These are phyloP conservation scores for Lasiosphaeria ovina DNA, from an alignment of 495 filamentous ascomycete species.

Conservation along the genomic window DNA sequence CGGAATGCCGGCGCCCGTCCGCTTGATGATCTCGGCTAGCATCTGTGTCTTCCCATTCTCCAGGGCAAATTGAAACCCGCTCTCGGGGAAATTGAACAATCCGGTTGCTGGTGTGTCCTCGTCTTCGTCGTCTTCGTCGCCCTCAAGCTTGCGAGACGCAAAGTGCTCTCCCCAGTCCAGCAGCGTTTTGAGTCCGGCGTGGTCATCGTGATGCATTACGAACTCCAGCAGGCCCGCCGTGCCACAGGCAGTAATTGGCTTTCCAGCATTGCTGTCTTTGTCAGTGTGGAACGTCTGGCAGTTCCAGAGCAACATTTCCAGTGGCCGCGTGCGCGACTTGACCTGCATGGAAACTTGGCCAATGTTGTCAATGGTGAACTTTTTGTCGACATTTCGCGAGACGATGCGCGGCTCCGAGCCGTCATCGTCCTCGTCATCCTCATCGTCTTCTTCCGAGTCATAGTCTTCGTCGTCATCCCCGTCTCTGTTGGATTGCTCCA, in stretches of 20 bases:
- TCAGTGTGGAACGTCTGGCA: conserved; percentile 11
- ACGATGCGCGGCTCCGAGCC: conserved; percentile 45
- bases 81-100: conserved; percentile 35
- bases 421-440: conserved; percentile 21
- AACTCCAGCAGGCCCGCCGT: conserved; percentile 16
- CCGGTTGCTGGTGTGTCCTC: conserved; percentile 1
- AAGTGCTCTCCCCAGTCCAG: conserved; percentile 35
- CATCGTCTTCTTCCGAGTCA: conserved; percentile 26
- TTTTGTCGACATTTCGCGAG: conserved; percentile 50
- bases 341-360: conserved; percentile 62
- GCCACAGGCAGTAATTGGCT: background rate
- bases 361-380: conserved; percentile 70
- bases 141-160: conserved; percentile 18
- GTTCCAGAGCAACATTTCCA: conserved; percentile 40
- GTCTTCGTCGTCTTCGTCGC: conserved; percentile 24
- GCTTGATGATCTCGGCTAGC: conserved; percentile 41
- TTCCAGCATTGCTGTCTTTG: conserved; percentile 15
- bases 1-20: conserved; percentile 61
- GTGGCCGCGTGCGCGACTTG: conserved; percentile 55
- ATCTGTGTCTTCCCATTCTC: conserved; percentile 35
- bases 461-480: background rate
- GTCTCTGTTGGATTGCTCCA: conserved; percentile 32
- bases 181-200: conserved; percentile 36
- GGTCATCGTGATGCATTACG: conserved; percentile 38
- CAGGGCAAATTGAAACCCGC: conserved; percentile 32